A percentile compares a stretch with the other conserved stretches of the same genome.
These are phyloP conservation scores for Leccinum incarnatum DNA, from an alignment of 768 basidiomycete genomes.

Conservation along the genomic window DNA sequence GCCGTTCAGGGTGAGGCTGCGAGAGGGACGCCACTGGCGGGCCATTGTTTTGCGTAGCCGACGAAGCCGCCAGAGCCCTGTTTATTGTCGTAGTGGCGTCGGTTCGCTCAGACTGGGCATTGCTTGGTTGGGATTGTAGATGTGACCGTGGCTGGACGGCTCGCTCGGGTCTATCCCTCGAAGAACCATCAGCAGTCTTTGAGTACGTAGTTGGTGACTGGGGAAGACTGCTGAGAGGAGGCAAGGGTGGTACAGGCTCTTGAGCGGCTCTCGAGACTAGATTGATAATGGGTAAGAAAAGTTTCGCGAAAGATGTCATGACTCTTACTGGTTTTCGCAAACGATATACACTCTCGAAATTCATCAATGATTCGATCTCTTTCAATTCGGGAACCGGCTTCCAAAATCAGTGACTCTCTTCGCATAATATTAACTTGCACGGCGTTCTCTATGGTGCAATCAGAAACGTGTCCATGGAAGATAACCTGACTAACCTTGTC, in stretches of 20 bases:
- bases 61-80: not conserved
- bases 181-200: not conserved
- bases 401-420: conserved; percentile 77
- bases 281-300: conserved; percentile 5
- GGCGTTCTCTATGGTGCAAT: conserved; percentile 54
- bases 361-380: conserved; percentile 66
- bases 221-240: conserved; percentile 40
- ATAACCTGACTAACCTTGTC: conserved; percentile 47
- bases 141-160: conserved; percentile 17
- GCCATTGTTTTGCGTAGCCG: conserved; percentile 4
- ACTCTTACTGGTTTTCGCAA: conserved; percentile 66
- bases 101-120: not conserved
- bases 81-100: not conserved
- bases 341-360: conserved; percentile 82
- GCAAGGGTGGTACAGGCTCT: conserved; percentile 67
- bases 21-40: conserved; percentile 3
- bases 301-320: not conserved
- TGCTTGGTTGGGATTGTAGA: conserved; percentile 2
- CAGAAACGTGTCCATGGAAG: conserved; percentile 7
- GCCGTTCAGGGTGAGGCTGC: conserved; percentile 5
- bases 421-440: conserved; percentile 81
- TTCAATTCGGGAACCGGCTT: conserved; percentile 52
- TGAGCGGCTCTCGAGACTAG: conserved; percentile 58
- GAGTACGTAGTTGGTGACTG: conserved; percentile 20
- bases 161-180: conserved; percentile 22